A percentile compares a stretch with the other conserved stretches of the same genome.
These are phyloP conservation scores for Paraconiothyrium sp. DNA, from an alignment of 2,329 filamentous ascomycete species.

Conservation along the genomic window DNA sequence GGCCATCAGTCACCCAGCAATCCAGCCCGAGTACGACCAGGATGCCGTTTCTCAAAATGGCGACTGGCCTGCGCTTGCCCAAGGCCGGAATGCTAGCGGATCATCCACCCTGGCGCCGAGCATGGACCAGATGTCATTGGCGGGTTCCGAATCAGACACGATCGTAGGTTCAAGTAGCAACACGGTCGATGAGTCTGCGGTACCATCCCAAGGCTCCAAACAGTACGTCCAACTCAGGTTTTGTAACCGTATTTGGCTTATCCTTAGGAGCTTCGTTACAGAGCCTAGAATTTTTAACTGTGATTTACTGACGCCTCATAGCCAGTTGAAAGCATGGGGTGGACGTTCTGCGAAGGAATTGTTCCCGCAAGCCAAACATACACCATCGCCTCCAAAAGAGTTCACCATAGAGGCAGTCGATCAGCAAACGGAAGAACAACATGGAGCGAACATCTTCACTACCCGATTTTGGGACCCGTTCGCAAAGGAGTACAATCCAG, in stretches of 20 bases:
- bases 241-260: background rate
- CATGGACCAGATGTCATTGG: conserved; percentile 30
- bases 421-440: conserved; percentile 33
- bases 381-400: conserved; percentile 32
- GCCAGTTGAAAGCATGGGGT: conserved; percentile 35
- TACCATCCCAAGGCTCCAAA: background rate
- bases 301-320: conserved; percentile 12
- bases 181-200: background rate
- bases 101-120: conserved; percentile 20
- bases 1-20: conserved; percentile 32
- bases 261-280: background rate
- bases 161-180: conserved; percentile 16
- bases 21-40: conserved; percentile 32
- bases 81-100: conserved; percentile 3
- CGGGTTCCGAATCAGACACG: conserved; percentile 22
- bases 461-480: conserved; percentile 60
- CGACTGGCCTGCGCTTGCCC: conserved; percentile 34
- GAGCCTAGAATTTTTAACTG: background rate
- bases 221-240: background rate
- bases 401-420: conserved; percentile 43
- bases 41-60: conserved; percentile 10
- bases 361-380: conserved; percentile 49
- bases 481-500: conserved; percentile 58
- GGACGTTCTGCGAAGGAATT: conserved; percentile 36
- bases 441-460: conserved; percentile 52